Conservation (phyloP, 2,329 filamentous ascomycete genomes). For the Rhinocladiella mackenziei region DNA sequence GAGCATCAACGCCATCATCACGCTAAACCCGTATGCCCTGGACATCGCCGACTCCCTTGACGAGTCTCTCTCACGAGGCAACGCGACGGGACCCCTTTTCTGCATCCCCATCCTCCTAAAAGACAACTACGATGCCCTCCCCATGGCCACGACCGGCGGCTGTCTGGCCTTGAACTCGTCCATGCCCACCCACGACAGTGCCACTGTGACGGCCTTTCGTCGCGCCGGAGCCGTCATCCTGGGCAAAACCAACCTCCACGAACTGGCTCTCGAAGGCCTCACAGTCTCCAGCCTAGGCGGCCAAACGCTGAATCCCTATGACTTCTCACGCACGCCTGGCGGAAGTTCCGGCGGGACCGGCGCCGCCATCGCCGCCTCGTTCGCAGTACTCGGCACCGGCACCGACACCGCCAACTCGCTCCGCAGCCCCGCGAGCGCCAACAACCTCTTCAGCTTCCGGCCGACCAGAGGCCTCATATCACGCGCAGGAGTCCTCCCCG, state of each 20-base stretch:
- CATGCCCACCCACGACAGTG: constrained; percentile 46
- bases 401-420: constrained; percentile 37
- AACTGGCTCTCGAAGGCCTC: constrained; percentile 61
- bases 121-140: constrained; percentile 58
- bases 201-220: constrained; percentile 49
- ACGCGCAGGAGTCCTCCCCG: constrained; percentile 32
- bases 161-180: constrained; percentile 49
- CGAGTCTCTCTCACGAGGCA: constrained; percentile 38
- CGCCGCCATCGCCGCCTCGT: constrained; percentile 34
- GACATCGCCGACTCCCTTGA: constrained; percentile 51
- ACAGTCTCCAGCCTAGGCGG: constrained; percentile 60
- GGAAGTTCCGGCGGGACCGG: constrained; percentile 38
- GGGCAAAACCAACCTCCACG: constrained; percentile 60
- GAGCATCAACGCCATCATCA: constrained; percentile 55
- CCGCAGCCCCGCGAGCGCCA: constrained; percentile 33
- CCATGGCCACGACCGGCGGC: constrained; percentile 57
- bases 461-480: constrained; percentile 34
- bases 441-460: constrained; percentile 36
- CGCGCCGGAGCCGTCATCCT: constrained; percentile 55
- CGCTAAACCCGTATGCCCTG: constrained; percentile 50
- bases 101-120: constrained; percentile 61
- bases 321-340: constrained; percentile 55
- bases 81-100: constrained; percentile 52
- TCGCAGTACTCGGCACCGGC: constrained; percentile 34
- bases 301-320: constrained; percentile 65